Evolutionary conservation across 75 land plant species (phyloP), one percentile per base, ranked within the genome.

Genomic region (Cryptomeria japonica): DNA sequence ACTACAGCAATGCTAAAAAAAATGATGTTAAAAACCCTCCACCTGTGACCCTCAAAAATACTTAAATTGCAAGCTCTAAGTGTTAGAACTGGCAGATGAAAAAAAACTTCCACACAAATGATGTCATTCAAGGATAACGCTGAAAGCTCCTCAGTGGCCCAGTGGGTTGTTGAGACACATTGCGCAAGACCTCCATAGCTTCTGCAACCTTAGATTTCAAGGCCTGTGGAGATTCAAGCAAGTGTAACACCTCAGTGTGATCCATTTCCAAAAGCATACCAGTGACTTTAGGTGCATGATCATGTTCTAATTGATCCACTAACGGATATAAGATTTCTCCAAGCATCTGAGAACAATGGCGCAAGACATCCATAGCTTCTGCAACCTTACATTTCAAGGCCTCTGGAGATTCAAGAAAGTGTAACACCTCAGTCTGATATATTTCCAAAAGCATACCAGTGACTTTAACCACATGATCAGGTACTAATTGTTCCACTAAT

Each of bases 241-340:
- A 84, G 85, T 97, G 99, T 85, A 97, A 83, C 76, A 96, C 98
- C 89, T 97, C 99, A 12, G 98, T 93, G 88, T 97, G 99, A 86
- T 97, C 99, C 98, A 96, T 96, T 91, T 97, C 99, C 79, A 97
- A 86, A 61, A 97, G 97, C 99, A 97, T 97, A 44, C 99, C 99
- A 13, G 99, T 97, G 19, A 97, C 99, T 85, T 97, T 97, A 41
- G 97, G 98, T 28, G 99, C 98, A 87, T 87, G 87, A 28, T 96
- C 99, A 85, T 92, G 99, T 87, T 97, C 99, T 84, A 97, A 79
- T 64, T 91, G 90, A 39, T 96, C 96, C 15, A 96, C 99, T 36
- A 95, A 90, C 3, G 99, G 99, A 89, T 97, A 96, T 53, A 97
- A 87, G 87, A 92, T 94, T 87, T 96, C 98, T 28, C 98, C 99